A percentile compares a stretch with the other conserved stretches of the same genome.
Evolutionary conservation across 129 eudicot genomes (phyloP).

Genomic region (Flaveria brownii): DNA sequence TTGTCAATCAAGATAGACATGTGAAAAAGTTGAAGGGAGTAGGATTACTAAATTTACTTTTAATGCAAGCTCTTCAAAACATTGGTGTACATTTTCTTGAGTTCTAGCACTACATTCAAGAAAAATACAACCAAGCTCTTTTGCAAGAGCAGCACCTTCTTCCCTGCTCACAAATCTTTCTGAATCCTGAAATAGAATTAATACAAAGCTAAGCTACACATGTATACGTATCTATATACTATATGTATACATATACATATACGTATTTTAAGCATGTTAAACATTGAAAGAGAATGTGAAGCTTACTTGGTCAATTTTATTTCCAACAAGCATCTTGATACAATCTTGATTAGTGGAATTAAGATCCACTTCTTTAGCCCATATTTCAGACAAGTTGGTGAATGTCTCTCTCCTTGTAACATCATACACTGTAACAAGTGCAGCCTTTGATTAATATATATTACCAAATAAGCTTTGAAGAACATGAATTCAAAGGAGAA

Average conservation of each 20-base stretch:
- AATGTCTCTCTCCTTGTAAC: slow-evolving; percentile 88
- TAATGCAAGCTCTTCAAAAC: slow-evolving; percentile 82
- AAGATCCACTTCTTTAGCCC: slow-evolving; percentile 89
- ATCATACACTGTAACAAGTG: slow-evolving; percentile 61
- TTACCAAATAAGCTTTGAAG: not conserved
- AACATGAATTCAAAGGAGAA: not conserved
- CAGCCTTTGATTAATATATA: slow-evolving; percentile 4
- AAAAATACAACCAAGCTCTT: slow-evolving; percentile 81
- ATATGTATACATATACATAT: not conserved
- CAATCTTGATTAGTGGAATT: slow-evolving; percentile 86
- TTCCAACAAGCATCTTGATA: slow-evolving; percentile 95
- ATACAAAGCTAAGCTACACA: slow-evolving; percentile 1
- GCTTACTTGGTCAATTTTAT: slow-evolving; percentile 88
- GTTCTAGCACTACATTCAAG: slow-evolving; percentile 91
- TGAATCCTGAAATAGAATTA: slow-evolving; percentile 59
- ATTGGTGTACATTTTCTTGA: slow-evolving; percentile 74
- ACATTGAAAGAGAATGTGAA: slow-evolving; percentile 9
- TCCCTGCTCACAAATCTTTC: slow-evolving; percentile 85
- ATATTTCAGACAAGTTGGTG: slow-evolving; percentile 75
- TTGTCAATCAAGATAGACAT: not conserved
- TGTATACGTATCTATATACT: not conserved
- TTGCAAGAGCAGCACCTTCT: slow-evolving; percentile 86
- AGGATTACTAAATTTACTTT: slow-evolving; percentile 47
- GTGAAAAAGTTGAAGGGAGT: not conserved
- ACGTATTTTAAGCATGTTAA: not conserved